Percentiles rank a stretch among this genome's conserved stretches.
Conservation (phyloP, 305 asterid species). For the Fraxinus platypoda region DNA sequence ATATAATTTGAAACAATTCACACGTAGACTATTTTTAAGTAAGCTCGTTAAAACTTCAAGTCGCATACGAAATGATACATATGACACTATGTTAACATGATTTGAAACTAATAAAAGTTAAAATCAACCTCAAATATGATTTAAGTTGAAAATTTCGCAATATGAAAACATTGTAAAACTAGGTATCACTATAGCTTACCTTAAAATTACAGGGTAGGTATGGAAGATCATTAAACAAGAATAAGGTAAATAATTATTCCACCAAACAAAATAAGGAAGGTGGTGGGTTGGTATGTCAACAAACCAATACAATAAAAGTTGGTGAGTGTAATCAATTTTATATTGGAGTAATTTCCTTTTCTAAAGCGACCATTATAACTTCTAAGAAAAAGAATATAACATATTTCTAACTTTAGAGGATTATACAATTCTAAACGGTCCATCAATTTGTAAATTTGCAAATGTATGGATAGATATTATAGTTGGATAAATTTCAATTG, state of each 20-base stretch:
- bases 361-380: background rate
- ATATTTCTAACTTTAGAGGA: background rate
- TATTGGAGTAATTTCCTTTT: background rate
- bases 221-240: slow-evolving; percentile 7
- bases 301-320: slow-evolving; percentile 31
- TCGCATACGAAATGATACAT: background rate
- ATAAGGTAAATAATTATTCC: background rate
- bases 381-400: background rate
- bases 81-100: background rate
- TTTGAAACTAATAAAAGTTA: background rate
- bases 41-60: background rate
- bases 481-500: background rate
- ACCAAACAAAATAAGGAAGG: slow-evolving; percentile 19
- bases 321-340: slow-evolving; percentile 29
- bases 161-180: background rate
- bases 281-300: slow-evolving; percentile 45
- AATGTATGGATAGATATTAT: background rate
- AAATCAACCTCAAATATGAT: background rate
- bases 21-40: background rate
- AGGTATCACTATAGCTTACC: background rate
- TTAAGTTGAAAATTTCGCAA: background rate
- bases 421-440: background rate
- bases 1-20: background rate
- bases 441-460: background rate
- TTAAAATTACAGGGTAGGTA: background rate